Evolutionary conservation across 208 protist species (phyloP), one percentile per base, ranked within the genome.

Genomic region (Angomonas deanei): DNA sequence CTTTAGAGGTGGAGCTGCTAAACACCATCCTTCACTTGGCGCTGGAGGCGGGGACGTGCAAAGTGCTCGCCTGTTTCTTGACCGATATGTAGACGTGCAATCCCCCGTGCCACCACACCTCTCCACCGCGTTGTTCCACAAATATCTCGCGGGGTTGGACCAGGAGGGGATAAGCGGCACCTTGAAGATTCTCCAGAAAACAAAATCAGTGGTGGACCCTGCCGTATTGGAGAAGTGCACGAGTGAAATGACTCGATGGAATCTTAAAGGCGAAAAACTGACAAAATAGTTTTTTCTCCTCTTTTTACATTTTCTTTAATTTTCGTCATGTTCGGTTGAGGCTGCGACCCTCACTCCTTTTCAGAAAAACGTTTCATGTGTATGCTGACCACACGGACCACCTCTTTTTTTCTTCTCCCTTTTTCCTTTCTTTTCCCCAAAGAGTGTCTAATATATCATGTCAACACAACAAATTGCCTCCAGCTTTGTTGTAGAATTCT

Each of bases 401-500:
- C 36, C 36, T 42, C 15, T 42, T 8, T 42, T 42, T 15, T 15
- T 42, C 36, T 42, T 15, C 15, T 15, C 36, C 36, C 36, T 15
- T n/a, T 15, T 15, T 23, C 48, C 15, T 70, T 83, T 68, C 68
- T 91, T 53, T 72, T 73, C 36, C 36, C 36, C 15, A 42, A 42
- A 42, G 15, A n/a, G n/a, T n/a, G n/a, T n/a, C n/a, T n/a, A n/a
- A 42, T n/a, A 15, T n/a, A 15, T 42, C 11, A 42, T 42, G 82
- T 66, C 73, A 54, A 59, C 84, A 27, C 69, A 80, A 57, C 84
- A 94, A 63, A 74, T 92, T 58, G 84, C 84, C 5, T 89, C 86
- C 76, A 74, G 72, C 47, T 95, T 95, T 56, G 77, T 82, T 31
- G 77, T 85, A 26, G 76, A 83, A 48, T 95, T 90, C 64, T 85